phyloP scores from a whole-genome alignment of 129 eudicot genomes.

The Silybum marianum region DNA sequence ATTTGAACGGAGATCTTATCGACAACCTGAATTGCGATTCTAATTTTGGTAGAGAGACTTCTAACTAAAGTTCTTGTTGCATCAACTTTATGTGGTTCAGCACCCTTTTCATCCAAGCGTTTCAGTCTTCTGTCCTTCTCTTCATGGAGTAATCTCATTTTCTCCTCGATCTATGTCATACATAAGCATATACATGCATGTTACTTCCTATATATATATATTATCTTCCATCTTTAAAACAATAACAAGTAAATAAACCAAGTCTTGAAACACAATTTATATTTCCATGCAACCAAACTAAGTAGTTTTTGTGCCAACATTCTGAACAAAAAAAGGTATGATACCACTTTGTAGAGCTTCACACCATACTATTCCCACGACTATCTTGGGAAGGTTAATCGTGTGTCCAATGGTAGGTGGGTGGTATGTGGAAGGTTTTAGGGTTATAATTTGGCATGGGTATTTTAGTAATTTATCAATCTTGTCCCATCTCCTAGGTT shows the following conservation, averaged over 20 bases:
- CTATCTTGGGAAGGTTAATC: no score
- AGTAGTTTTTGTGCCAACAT: background rate
- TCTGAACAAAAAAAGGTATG: background rate
- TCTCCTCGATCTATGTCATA: constrained; percentile 76
- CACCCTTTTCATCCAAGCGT: constrained; percentile 84
- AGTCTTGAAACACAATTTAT: background rate
- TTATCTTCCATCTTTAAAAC: background rate
- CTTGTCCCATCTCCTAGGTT: no score
- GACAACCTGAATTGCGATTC: constrained; percentile 85
- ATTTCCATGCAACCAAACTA: background rate
- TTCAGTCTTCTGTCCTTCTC: constrained; percentile 62
- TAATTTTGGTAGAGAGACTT: constrained; percentile 84
- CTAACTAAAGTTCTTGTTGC: constrained; percentile 66
- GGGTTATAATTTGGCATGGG: no score
- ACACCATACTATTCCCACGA: no score
- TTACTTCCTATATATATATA: background rate
- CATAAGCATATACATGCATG: constrained; percentile 1
- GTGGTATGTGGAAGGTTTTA: no score
- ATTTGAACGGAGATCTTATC: constrained; percentile 92
- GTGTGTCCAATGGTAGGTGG: no score
- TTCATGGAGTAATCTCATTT: constrained; percentile 85
- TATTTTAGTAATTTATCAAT: no score
- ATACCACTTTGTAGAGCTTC: no score
- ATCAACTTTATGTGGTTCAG: constrained; percentile 84
- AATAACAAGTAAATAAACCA: background rate